Conservation (phyloP, 2,329 filamentous ascomycete genomes). For the Calonectria fujianensis region DNA sequence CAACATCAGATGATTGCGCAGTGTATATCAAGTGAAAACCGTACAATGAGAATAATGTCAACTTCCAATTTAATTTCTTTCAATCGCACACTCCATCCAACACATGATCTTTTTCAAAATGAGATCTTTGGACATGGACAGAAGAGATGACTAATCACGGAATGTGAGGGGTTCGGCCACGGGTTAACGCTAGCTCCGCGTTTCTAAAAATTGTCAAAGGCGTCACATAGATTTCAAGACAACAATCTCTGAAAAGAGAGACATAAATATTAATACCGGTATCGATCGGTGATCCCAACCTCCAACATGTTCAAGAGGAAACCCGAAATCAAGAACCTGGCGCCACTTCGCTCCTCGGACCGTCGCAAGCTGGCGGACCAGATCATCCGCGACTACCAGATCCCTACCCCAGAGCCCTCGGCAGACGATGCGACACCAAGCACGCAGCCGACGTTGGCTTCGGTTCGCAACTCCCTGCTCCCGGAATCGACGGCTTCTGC, state of each 20-base stretch:
- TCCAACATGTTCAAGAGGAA: conserved; percentile 50
- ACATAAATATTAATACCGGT: not conserved
- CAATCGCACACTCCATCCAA: not conserved
- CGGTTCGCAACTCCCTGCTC: conserved; percentile 49
- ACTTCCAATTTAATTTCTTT: not conserved
- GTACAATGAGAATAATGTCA: not conserved
- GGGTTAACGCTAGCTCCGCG: conserved; percentile 3
- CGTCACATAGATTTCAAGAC: not conserved
- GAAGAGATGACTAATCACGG: not conserved
- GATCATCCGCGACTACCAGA: conserved; percentile 51
- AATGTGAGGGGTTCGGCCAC: not conserved
- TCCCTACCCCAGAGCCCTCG: conserved; percentile 40
- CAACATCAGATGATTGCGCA: not conserved
- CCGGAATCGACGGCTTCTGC: conserved; percentile 50
- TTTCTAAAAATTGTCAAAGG: not conserved
- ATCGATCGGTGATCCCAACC: no score
- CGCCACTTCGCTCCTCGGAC: conserved; percentile 51
- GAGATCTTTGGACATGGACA: not conserved
- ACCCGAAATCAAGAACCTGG: conserved; percentile 50
- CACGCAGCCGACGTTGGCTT: conserved; percentile 40
- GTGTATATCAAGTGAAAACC: not conserved
- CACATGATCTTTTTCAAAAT: not conserved
- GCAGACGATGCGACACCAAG: conserved; percentile 43
- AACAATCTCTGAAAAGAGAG: not conserved
- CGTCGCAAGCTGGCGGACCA: conserved; percentile 51